Base-by-base conservation (phyloP, 2,329 filamentous ascomycete species). In the Drechslerella stenobrocha region DNA sequence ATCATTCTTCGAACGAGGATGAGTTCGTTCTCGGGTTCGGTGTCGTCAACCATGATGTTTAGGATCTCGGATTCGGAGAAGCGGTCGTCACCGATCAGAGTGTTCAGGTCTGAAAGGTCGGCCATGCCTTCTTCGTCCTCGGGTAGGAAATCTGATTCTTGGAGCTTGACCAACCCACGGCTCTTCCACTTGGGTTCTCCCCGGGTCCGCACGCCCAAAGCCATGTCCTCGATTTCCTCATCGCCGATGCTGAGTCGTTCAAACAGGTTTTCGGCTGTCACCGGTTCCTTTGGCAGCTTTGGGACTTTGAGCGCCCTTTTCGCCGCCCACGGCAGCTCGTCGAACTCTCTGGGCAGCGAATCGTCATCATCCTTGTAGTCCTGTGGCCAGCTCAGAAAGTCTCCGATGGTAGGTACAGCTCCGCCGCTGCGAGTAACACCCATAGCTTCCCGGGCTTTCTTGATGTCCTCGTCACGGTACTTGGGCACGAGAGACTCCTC, bases 31-130 rank as follows among this genome's bases (percentile, higher is more conserved):
- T 55, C 35, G 2, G 63, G 63, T 26, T 67, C 63, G 3, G 44
- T 23, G 7, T 67, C 30, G n/a, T 67, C 63, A 13, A 32, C 35
- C 37, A 67, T 55, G 35, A 67, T 67, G 50, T n/a, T 42, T 26
- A 55, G 45, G 35, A 67, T 59, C 46, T 67, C 63, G 4, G 55
- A 55, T 7, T 67, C 63, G 2, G 63, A 46, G 55, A 67, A 67
- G 23, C 63, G 55, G 13, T 52, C 55, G 15, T 67, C 57, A 22
- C 63, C 55, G 15, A 67, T 56, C 8, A 59, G 32, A 13, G 32
- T 47, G 23, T 59, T 56, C 23, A 67, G 22, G 20, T 67, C 63
- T 9, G 42, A 28, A 3, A 67, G 45, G 35, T 67, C 63, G 1
- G 63, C 63, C 28, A 67, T 47, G 18, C 55, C 63, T 46, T 60